Evolutionary conservation across 768 basidiomycete species (phyloP).

Genomic region (Amanita thiersii): DNA sequence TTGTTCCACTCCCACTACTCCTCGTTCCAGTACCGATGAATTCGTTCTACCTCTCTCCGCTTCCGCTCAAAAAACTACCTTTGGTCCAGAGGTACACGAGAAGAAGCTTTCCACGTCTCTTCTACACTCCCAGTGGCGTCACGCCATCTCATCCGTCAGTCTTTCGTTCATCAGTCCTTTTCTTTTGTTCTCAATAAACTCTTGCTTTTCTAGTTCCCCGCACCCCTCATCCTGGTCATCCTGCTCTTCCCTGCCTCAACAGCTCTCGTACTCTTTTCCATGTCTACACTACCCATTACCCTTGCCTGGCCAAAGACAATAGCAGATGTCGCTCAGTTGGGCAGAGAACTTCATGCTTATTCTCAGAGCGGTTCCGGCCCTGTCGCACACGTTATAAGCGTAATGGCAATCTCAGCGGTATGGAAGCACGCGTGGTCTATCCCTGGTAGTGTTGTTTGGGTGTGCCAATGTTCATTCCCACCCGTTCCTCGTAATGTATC

Average conservation of each 20-base stretch:
- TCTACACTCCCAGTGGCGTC: constrained; percentile 27
- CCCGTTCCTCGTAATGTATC: not conserved
- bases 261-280: constrained; percentile 56
- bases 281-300: constrained; percentile 76
- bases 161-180: constrained; percentile 7
- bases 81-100: constrained; percentile 8
- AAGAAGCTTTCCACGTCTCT: constrained; percentile 32
- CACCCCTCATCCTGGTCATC: constrained; percentile 34
- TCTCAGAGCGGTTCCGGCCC: constrained; percentile 60
- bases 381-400: constrained; percentile 70
- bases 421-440: constrained; percentile 99
- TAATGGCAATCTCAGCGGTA: constrained; percentile 74
- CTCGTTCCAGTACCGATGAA: constrained; percentile 33
- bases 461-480: constrained; percentile 22
- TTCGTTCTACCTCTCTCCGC: constrained; percentile 49
- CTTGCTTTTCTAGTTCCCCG: constrained; percentile 22
- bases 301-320: constrained; percentile 71
- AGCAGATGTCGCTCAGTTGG: constrained; percentile 67
- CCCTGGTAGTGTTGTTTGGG: constrained; percentile 90
- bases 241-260: constrained; percentile 61
- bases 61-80: constrained; percentile 31
- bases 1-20: constrained; percentile 39
- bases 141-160: constrained; percentile 24
- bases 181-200: constrained; percentile 5
- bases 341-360: constrained; percentile 70